Evolutionary conservation across 441 rosid species (phyloP), one percentile per base, ranked within the genome.

Genomic region (Isatis lusitanica): DNA sequence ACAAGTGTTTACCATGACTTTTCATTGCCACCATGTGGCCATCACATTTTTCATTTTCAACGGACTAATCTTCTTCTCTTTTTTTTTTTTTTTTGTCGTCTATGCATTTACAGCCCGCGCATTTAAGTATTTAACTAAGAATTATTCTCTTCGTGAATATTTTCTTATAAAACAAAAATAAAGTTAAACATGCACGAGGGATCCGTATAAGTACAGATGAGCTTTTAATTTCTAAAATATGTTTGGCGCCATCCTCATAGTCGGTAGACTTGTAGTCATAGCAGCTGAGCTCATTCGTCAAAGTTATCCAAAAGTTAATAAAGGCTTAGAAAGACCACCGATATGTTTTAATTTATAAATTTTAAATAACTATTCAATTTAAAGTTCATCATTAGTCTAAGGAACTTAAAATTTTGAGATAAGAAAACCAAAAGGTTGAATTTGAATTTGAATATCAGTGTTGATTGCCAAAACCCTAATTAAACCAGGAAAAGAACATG

Each of bases 1-100:
- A 18, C 39, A 55, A 30, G 74, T 16, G 44, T 33, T 69, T 31
- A 44, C 11, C 33, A 33, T 18, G 65, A 57, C 65, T 69, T 69
- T 58, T 35, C 8, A 9, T 58, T 33, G 57, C 26, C 9, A 58
- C 5, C 9, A 33, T 18, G 38, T 58, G 44, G 33, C 43, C 63
- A 16, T 56, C 11, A 51, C 56, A 51, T n/a, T 12, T 26, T n/a
- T 30, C 60, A 55, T 53, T 7, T n/a, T 7, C 60, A 5, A 55
- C 60, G 21, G 60, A 55, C 39, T 55, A 13, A 55, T 55, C 17
- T 55, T 55, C 17, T 55, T 53, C 59, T 53, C 13, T 21, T 7
- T 53, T 28, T 7, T 53, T 28, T 53, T 12, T 21, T 7, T 53
- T 28, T 7, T 53, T 28, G 59, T 52, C 35, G 33, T 53, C 59